These are phyloP conservation scores for Suillus ampliporus DNA, from an alignment of 768 basidiomycete genomes.

Conservation along the genomic window DNA sequence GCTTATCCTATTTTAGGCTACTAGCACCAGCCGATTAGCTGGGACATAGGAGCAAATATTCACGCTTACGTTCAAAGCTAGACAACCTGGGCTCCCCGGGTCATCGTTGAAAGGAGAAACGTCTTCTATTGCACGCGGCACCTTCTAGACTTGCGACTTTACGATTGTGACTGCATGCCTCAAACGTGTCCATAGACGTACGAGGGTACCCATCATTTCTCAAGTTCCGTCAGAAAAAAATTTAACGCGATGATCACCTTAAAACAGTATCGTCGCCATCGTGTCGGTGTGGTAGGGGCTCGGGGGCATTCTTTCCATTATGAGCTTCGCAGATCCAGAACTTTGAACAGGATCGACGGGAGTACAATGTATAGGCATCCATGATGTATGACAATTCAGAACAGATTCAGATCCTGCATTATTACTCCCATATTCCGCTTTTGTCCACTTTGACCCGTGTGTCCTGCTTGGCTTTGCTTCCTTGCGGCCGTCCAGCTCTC, in stretches of 20 bases:
- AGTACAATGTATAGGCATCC: not conserved
- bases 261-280: not conserved
- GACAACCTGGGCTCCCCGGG: too few relatives aligned
- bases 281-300: not conserved
- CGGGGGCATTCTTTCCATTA: not conserved
- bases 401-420: not conserved
- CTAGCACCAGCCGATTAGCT: too few relatives aligned
- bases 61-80: too few relatives aligned
- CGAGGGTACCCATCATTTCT: not conserved
- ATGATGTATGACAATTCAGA: not conserved
- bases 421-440: slow-evolving; percentile 64
- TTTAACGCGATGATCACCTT: not conserved
- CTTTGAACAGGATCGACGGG: not conserved
- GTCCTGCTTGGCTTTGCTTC: slow-evolving; percentile 88
- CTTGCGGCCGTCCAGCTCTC: slow-evolving; percentile 70
- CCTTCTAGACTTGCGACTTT: too few relatives aligned
- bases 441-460: slow-evolving; percentile 64
- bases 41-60: too few relatives aligned
- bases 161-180: not conserved
- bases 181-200: not conserved
- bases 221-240: not conserved
- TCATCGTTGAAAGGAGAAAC: too few relatives aligned
- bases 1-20: too few relatives aligned
- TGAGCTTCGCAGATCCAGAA: not conserved
- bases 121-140: too few relatives aligned